Evolutionary conservation across 1,284 basidiomycete genomes (phyloP).

Genomic region (Amylostereum areolatum): DNA sequence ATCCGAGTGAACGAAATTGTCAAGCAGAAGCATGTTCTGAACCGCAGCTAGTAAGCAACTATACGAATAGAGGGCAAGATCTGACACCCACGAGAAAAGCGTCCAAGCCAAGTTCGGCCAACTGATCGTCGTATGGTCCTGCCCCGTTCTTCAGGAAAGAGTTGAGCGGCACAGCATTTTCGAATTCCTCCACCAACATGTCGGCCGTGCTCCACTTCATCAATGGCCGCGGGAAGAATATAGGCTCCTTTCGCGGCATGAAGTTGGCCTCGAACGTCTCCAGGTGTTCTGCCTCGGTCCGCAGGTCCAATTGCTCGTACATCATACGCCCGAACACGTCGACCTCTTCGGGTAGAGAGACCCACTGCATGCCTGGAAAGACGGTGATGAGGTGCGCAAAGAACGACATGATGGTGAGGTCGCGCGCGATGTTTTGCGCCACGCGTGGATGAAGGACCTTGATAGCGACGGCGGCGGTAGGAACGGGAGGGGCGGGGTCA

Average conservation of each 20-base stretch:
- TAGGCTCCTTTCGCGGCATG: slow-evolving; percentile 66
- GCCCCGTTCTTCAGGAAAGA: slow-evolving; percentile 85
- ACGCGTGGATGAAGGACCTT: slow-evolving; percentile 93
- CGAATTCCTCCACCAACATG: slow-evolving; percentile 88
- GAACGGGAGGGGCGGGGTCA: slow-evolving; percentile 59
- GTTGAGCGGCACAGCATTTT: slow-evolving; percentile 91
- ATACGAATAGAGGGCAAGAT: slow-evolving; percentile 1
- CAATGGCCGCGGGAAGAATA: slow-evolving; percentile 89
- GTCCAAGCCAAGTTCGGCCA: slow-evolving; percentile 92
- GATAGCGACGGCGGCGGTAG: slow-evolving; percentile 86
- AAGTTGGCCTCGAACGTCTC: slow-evolving; percentile 87
- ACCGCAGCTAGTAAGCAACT: slow-evolving; percentile 8
- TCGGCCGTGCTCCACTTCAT: slow-evolving; percentile 74
- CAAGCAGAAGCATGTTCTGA: slow-evolving; percentile 95
- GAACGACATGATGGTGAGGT: slow-evolving; percentile 92
- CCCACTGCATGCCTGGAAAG: slow-evolving; percentile 93
- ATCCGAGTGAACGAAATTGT: slow-evolving; percentile 98
- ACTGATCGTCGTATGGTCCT: slow-evolving; percentile 83
- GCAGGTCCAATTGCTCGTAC: slow-evolving; percentile 89
- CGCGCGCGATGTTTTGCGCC: slow-evolving; percentile 75
- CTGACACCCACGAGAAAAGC: slow-evolving; percentile 77
- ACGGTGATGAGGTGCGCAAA: slow-evolving; percentile 80
- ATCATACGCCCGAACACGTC: slow-evolving; percentile 96
- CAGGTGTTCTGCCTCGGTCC: slow-evolving; percentile 89
- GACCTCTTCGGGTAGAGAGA: slow-evolving; percentile 95